A percentile compares a stretch with the other conserved stretches of the same genome.
Conservation (phyloP, 495 filamentous ascomycete genomes). For the Daldinia grandis region DNA sequence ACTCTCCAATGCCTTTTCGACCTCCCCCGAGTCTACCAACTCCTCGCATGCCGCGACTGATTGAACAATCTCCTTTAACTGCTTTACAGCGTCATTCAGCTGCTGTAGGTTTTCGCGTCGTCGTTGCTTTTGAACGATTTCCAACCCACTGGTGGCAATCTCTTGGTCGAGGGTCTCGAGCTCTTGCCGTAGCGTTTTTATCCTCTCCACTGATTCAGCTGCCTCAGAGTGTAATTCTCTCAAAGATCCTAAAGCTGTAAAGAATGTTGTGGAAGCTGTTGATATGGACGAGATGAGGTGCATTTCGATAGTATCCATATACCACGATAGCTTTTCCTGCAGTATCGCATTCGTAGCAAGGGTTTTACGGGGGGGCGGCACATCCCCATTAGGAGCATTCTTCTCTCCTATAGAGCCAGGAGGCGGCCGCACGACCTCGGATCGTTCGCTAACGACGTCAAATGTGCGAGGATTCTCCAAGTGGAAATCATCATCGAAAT, state of each 20-base stretch:
- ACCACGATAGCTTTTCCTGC: conserved; percentile 99
- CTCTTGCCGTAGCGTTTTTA: conserved; percentile 81
- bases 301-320: conserved; percentile 99
- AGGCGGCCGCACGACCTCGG: conserved; percentile 82
- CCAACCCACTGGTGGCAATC: conserved; percentile 85
- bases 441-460: conserved; percentile 94
- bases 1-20: conserved; percentile 78
- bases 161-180: conserved; percentile 82
- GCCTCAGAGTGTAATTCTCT: conserved; percentile 91
- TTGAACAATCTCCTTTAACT: conserved; percentile 80
- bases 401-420: conserved; percentile 65
- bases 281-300: conserved; percentile 97
- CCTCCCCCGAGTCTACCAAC: conserved; percentile 79
- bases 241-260: conserved; percentile 90
- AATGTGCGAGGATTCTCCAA: conserved; percentile 97
- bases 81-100: conserved; percentile 80
- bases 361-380: conserved; percentile 76
- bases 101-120: conserved; percentile 85
- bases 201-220: conserved; percentile 86
- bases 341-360: conserved; percentile 96
- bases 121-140: conserved; percentile 82
- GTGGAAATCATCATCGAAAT: conserved; percentile 95
- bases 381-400: conserved; percentile 67
- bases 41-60: conserved; percentile 79
- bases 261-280: conserved; percentile 93